These are phyloP conservation scores for Melanomma pulvis-pyrius DNA, from an alignment of 495 filamentous ascomycete species.

Conservation along the genomic window DNA sequence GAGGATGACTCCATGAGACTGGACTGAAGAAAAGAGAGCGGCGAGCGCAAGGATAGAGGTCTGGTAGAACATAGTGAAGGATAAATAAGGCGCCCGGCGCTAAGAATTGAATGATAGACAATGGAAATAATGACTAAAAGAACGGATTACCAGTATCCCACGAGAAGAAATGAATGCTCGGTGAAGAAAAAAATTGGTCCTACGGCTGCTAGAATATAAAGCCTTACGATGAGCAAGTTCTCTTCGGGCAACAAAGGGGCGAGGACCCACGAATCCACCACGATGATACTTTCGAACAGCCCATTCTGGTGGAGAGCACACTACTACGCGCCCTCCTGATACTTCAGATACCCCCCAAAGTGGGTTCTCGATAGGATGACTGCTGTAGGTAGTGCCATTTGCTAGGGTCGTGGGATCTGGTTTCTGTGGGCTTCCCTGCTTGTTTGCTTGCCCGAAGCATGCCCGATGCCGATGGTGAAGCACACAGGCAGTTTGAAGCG, in stretches of 20 bases:
- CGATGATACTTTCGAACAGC: background rate
- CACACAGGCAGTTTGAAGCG: background rate
- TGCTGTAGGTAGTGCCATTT: background rate
- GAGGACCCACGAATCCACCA: background rate
- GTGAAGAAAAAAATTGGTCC: background rate
- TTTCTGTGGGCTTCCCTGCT: background rate
- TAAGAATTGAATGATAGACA: constrained; percentile 1
- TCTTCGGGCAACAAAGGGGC: background rate
- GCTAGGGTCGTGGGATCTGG: background rate
- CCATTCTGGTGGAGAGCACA: background rate
- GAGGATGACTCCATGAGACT: constrained; percentile 13
- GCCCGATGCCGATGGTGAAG: background rate
- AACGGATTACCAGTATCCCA: constrained; percentile 8
- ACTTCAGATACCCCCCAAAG: background rate
- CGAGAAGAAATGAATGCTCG: background rate
- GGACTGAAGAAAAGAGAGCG: constrained; percentile 13
- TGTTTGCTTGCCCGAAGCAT: background rate
- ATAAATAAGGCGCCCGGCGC: constrained; percentile 17
- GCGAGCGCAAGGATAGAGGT: constrained; percentile 9
- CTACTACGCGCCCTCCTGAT: background rate
- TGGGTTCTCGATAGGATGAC: background rate
- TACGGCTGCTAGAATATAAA: background rate
- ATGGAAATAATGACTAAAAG: background rate
- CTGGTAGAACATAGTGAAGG: background rate
- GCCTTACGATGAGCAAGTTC: background rate